These are phyloP conservation scores for Endothia cerciana DNA, from an alignment of 2,329 filamentous ascomycete species.

Conservation along the genomic window DNA sequence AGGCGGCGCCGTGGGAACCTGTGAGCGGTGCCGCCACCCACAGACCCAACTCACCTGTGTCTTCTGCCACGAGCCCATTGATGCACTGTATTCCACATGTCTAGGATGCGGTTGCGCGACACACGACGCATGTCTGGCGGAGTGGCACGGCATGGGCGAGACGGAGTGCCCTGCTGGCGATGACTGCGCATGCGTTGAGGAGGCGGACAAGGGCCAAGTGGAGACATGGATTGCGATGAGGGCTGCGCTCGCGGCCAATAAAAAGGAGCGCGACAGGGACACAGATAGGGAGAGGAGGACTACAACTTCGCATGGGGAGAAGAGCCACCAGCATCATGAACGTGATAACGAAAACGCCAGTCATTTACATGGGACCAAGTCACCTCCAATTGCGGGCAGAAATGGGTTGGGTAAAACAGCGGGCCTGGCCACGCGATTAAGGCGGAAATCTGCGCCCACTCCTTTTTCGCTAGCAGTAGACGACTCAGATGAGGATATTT, in stretches of 20 bases:
- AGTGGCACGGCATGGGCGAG: slow-evolving; percentile 62
- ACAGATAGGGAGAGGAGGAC: slow-evolving; percentile 29
- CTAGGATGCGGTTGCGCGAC: slow-evolving; percentile 65
- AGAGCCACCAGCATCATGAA: slow-evolving; percentile 7
- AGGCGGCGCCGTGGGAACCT: slow-evolving; percentile 54
- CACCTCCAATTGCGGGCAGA: slow-evolving; percentile 29
- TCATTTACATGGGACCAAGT: slow-evolving; percentile 14
- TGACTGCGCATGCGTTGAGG: slow-evolving; percentile 64
- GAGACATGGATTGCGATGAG: slow-evolving; percentile 65
- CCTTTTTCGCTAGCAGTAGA: slow-evolving; percentile 29
- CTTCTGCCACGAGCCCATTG: slow-evolving; percentile 64
- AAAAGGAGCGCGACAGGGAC: slow-evolving; percentile 42
- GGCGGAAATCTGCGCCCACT: slow-evolving; percentile 36
- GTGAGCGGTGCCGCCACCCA: slow-evolving; percentile 55
- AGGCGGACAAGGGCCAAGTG: slow-evolving; percentile 60
- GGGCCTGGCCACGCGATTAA: slow-evolving; percentile 27
- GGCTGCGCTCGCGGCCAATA: slow-evolving; percentile 42
- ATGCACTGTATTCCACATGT: slow-evolving; percentile 63
- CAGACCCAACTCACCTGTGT: slow-evolving; percentile 65
- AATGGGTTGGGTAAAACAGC: slow-evolving; percentile 15
- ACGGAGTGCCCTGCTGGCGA: slow-evolving; percentile 65
- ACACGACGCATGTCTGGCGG: slow-evolving; percentile 61
- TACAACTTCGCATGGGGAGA: slow-evolving; percentile 22
- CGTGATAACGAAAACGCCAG: slow-evolving; percentile 29
- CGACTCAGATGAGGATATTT: slow-evolving; percentile 36